These are phyloP conservation scores for Nicotiana rustica DNA, from an alignment of 305 asterid species.

Conservation along the genomic window DNA sequence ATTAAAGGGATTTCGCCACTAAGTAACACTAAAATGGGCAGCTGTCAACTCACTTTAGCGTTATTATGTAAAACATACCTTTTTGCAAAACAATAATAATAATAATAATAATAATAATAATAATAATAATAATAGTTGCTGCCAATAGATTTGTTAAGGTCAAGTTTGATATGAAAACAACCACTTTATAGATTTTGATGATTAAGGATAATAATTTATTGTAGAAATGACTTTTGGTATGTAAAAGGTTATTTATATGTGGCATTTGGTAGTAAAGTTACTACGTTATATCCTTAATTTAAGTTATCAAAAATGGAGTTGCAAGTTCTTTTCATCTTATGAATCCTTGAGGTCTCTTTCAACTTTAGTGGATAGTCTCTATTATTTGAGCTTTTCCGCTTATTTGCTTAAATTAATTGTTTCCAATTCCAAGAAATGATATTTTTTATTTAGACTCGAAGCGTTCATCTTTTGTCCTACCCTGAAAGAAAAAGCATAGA, in stretches of 20 bases:
- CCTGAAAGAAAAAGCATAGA: not conserved
- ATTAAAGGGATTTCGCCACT: conserved; percentile 35
- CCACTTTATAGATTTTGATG: conserved; percentile 30
- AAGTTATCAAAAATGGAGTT: not conserved
- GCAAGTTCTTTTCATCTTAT: not conserved
- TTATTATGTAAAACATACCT: not conserved
- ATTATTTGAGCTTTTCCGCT: not conserved
- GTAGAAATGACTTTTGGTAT: conserved; percentile 24
- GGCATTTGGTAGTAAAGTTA: not conserved
- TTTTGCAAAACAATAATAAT: conserved; percentile 19
- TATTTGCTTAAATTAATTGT: not conserved
- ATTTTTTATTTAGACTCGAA: not conserved
- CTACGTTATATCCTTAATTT: not conserved
- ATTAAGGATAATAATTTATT: conserved; percentile 28
- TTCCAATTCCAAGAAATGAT: no score
- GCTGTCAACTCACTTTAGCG: conserved; percentile 37
- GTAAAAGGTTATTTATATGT: not conserved
- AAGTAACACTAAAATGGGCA: conserved; percentile 35
- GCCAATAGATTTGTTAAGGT: conserved; percentile 27
- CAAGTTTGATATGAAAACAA: conserved; percentile 1
- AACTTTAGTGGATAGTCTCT: not conserved
- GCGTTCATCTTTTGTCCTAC: not conserved
- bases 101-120: not conserved
- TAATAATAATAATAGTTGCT: not conserved
- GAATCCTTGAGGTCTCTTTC: not conserved